Evolutionary conservation across 2,329 filamentous ascomycete species (phyloP).

Genomic region (Xylariomycetidae sp.): DNA sequence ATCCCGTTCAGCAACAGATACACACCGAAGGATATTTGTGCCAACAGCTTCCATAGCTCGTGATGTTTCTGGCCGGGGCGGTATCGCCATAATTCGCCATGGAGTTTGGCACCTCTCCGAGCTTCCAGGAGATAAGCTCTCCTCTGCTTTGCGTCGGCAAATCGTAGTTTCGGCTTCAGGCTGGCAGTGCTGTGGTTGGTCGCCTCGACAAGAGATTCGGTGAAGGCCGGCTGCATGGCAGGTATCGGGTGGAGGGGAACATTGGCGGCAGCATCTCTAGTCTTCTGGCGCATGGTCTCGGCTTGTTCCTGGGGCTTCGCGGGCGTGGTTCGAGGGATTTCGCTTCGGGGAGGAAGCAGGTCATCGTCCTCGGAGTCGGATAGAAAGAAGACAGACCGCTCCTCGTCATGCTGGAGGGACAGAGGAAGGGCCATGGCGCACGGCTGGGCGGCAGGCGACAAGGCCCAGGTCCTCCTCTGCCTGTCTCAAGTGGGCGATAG

Average conservation of each 20-base stretch:
- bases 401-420: slow-evolving; percentile 23
- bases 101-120: slow-evolving; percentile 61
- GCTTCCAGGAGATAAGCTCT: slow-evolving; percentile 64
- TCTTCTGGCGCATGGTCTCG: slow-evolving; percentile 22
- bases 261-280: slow-evolving; percentile 25
- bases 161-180: slow-evolving; percentile 46
- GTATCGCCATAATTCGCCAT: slow-evolving; percentile 70
- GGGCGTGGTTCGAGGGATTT: slow-evolving; percentile 10
- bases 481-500: slow-evolving; percentile 1
- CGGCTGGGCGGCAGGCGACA: slow-evolving; percentile 7
- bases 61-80: slow-evolving; percentile 73
- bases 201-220: slow-evolving; percentile 73
- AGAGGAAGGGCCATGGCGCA: slow-evolving; percentile 23
- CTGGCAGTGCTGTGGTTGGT: slow-evolving; percentile 41
- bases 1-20: slow-evolving; percentile 79
- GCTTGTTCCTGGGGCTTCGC: slow-evolving; percentile 14
- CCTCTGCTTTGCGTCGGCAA: slow-evolving; percentile 53
- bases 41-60: slow-evolving; percentile 81
- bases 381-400: slow-evolving; percentile 23
- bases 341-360: slow-evolving; percentile 15
- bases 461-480: slow-evolving; percentile 9
- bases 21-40: slow-evolving; percentile 90
- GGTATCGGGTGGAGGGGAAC: slow-evolving; percentile 61
- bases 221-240: slow-evolving; percentile 74
- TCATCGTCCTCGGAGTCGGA: slow-evolving; percentile 26